Evolutionary conservation across 441 rosid species (phyloP).

Genomic region (Erysimum pusillum): DNA sequence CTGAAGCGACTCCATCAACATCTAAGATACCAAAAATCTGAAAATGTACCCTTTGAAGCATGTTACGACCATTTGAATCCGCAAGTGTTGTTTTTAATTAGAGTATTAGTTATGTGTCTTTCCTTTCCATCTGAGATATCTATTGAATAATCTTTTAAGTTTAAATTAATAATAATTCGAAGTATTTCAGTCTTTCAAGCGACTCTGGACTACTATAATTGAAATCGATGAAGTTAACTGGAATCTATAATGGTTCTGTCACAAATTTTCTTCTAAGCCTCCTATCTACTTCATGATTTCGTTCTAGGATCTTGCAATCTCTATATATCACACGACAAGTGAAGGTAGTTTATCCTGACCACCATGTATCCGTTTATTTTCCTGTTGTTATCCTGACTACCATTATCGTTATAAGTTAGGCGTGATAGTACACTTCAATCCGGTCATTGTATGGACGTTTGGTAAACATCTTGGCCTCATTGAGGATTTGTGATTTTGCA

Average conservation of each 20-base stretch:
- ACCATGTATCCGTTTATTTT: not conserved
- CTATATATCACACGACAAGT: not conserved
- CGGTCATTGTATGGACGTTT: no score
- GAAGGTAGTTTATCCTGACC: not conserved
- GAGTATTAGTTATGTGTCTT: not conserved
- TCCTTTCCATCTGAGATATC: not conserved
- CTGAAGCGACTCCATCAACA: constrained; percentile 19
- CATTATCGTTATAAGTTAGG: no score
- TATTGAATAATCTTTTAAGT: no score
- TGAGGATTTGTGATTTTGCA: no score
- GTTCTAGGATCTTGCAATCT: not conserved
- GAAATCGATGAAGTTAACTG: no score
- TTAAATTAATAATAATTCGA: no score
- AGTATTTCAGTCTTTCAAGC: no score
- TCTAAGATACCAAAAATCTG: constrained; percentile 5
- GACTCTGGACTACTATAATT: no score
- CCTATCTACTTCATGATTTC: not conserved
- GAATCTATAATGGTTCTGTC: not conserved
- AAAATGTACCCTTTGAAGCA: constrained; percentile 3
- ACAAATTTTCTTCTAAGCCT: not conserved
- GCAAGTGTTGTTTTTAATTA: not conserved
- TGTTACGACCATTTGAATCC: not conserved
- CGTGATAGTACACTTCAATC: no score
- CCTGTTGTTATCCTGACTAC: no score
- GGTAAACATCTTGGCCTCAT: no score